A percentile compares a stretch with the other conserved stretches of the same genome.
These are phyloP conservation scores for Rhodotorula sp. DNA, from an alignment of 1,284 basidiomycete species.

Conservation along the genomic window DNA sequence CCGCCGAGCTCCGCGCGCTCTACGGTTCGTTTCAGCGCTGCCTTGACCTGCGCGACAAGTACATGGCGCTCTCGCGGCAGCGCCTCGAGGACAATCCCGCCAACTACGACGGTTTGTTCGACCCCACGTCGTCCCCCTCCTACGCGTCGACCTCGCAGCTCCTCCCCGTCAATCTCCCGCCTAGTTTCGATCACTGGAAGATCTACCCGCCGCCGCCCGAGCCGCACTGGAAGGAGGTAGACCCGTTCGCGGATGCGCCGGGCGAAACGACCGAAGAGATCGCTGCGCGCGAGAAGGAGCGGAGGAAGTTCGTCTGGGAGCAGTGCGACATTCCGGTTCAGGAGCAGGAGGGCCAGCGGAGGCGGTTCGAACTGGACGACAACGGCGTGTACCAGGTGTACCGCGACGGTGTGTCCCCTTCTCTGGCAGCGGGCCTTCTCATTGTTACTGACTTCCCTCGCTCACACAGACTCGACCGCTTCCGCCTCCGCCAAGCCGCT, in stretches of 20 bases:
- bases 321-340: slow-evolving; percentile 65
- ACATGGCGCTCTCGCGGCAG: slow-evolving; percentile 79
- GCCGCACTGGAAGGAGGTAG: slow-evolving; percentile 75
- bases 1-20: slow-evolving; percentile 48
- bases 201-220: slow-evolving; percentile 88
- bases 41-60: slow-evolving; percentile 86
- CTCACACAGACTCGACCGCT: slow-evolving; percentile 6
- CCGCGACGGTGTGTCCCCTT: slow-evolving; percentile 44
- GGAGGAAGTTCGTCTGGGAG: slow-evolving; percentile 61
- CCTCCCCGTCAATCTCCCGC: slow-evolving; percentile 12
- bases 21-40: slow-evolving; percentile 68
- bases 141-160: slow-evolving; percentile 26
- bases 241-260: slow-evolving; percentile 34
- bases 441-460: not conserved
- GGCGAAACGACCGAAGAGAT: slow-evolving; percentile 56
- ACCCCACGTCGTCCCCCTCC: slow-evolving; percentile 17
- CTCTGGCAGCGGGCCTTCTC: no score
- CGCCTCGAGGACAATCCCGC: slow-evolving; percentile 83
- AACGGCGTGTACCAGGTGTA: slow-evolving; percentile 87
- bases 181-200: slow-evolving; percentile 64
- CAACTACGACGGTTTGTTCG: slow-evolving; percentile 69
- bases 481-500: slow-evolving; percentile 56
- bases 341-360: slow-evolving; percentile 49
- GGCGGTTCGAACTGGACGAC: slow-evolving; percentile 73
- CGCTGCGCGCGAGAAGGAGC: slow-evolving; percentile 59